Conservation (phyloP, 225 moss, liverwort and hornwort genomes). For the Pseudisothecium myosuroides region DNA sequence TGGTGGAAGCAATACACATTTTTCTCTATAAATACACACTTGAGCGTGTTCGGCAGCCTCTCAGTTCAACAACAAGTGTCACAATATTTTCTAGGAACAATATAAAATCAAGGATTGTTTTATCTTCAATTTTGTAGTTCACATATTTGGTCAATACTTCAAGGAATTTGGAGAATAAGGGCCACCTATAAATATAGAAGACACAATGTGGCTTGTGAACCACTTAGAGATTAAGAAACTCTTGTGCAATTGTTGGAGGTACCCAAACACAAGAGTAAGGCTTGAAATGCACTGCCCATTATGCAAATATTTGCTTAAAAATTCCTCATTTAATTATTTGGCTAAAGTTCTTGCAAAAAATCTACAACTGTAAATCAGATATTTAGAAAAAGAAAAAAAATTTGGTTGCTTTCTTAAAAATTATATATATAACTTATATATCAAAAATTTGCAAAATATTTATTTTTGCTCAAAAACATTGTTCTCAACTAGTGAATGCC, state of each 20-base stretch:
- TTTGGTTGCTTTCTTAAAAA: neutral
- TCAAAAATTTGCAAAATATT: neutral
- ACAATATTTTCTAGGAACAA: too few relatives aligned
- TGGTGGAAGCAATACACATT: too few relatives aligned
- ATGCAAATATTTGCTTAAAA: neutral
- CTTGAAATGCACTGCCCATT: accelerated
- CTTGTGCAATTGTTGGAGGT: neutral
- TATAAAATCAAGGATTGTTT: too few relatives aligned
- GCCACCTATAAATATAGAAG: too few relatives aligned
- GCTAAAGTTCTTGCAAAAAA: neutral
- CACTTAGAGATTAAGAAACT: neutral
- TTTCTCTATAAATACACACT: too few relatives aligned
- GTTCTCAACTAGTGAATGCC: accelerated
- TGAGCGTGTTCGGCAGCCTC: too few relatives aligned
- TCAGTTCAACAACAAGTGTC: too few relatives aligned
- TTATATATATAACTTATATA: neutral
- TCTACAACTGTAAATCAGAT: accelerated
- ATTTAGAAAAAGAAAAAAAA: neutral
- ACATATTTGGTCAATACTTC: too few relatives aligned
- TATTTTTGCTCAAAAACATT: neutral
- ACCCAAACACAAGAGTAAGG: neutral
- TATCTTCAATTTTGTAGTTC: too few relatives aligned
- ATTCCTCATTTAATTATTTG: too few relatives aligned
- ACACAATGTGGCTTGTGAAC: too few relatives aligned
- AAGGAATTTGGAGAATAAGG: too few relatives aligned